A percentile compares a stretch with the other conserved stretches of the same genome.
Conservation (phyloP, 2,329 filamentous ascomycete genomes). For the Penicillium frequentans region DNA sequence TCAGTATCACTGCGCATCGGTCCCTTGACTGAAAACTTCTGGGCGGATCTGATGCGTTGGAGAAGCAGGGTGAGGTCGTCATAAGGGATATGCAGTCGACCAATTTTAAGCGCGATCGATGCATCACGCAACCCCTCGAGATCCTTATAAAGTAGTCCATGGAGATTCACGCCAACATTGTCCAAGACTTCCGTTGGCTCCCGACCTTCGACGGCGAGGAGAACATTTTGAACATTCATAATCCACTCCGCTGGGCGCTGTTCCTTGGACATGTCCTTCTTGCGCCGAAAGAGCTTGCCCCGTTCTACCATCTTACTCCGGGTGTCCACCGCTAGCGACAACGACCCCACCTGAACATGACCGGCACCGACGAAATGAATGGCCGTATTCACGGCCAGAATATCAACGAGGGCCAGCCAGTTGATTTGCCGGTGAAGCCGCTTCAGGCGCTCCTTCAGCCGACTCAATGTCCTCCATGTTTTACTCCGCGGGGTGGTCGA, state of each 20-base stretch:
- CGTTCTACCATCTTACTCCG: constrained; percentile 87
- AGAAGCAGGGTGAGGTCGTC: constrained; percentile 69
- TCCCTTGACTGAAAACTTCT: constrained; percentile 38
- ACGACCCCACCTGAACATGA: constrained; percentile 76
- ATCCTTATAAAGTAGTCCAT: constrained; percentile 84
- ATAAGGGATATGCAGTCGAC: constrained; percentile 83
- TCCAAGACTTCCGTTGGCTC: constrained; percentile 89
- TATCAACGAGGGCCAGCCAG: constrained; percentile 85
- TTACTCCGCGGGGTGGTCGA: constrained; percentile 55
- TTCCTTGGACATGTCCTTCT: constrained; percentile 62
- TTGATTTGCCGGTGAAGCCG: constrained; percentile 80
- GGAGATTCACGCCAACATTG: constrained; percentile 82
- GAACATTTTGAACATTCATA: constrained; percentile 76
- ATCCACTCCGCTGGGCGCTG: constrained; percentile 92
- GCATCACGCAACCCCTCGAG: constrained; percentile 86
- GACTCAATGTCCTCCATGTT: constrained; percentile 77
- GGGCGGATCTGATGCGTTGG: constrained; percentile 33
- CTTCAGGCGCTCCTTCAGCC: constrained; percentile 82
- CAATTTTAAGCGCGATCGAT: constrained; percentile 85
- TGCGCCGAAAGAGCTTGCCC: constrained; percentile 82
- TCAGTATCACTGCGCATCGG: constrained; percentile 46
- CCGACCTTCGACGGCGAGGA: constrained; percentile 81
- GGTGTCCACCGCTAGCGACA: constrained; percentile 87
- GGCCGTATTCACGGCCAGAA: constrained; percentile 78
- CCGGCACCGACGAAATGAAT: constrained; percentile 79